Percentiles rank a stretch among this genome's conserved stretches.
Conservation (phyloP, 371 early-diverging fungal genomes). For the Syncephalis fuscata region DNA sequence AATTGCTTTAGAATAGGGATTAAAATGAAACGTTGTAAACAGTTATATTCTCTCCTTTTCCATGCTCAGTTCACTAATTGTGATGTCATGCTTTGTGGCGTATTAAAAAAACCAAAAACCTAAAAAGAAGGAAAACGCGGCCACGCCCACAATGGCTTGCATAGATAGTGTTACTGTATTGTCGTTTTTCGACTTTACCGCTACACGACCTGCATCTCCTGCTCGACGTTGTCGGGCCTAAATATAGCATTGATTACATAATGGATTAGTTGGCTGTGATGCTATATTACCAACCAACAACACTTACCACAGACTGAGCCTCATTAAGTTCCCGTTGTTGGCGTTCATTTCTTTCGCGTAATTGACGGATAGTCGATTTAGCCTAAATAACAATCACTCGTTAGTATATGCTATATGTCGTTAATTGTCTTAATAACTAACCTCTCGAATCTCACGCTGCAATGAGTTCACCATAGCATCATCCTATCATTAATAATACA, state of each 20-base stretch:
- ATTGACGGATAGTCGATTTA: conserved; percentile 2
- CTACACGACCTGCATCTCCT: neutral
- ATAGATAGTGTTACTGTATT: conserved; percentile 4
- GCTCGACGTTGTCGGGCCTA: neutral
- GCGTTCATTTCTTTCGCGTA: conserved; percentile 1
- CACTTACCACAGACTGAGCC: neutral
- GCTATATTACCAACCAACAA: neutral
- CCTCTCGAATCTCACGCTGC: neutral
- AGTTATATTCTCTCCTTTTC: too few species aligned
- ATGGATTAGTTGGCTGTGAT: neutral
- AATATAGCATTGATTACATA: neutral
- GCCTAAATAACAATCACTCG: neutral
- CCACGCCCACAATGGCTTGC: conserved; percentile 6
- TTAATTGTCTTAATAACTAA: conserved; percentile 1
- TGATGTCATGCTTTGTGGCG: too few species aligned
- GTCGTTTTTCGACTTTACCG: too few species aligned
- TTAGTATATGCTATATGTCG: neutral
- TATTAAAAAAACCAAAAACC: conserved; percentile 9
- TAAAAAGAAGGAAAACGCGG: conserved; percentile 6
- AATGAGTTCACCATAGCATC: neutral
- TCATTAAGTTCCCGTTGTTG: conserved; percentile 2
- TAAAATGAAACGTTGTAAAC: too few species aligned
- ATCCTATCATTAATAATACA: neutral
- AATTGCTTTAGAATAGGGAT: too few species aligned
- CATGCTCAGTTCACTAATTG: too few species aligned